phyloP scores from a whole-genome alignment of 2,329 filamentous ascomycete species.

The Cladosporium sp. region DNA sequence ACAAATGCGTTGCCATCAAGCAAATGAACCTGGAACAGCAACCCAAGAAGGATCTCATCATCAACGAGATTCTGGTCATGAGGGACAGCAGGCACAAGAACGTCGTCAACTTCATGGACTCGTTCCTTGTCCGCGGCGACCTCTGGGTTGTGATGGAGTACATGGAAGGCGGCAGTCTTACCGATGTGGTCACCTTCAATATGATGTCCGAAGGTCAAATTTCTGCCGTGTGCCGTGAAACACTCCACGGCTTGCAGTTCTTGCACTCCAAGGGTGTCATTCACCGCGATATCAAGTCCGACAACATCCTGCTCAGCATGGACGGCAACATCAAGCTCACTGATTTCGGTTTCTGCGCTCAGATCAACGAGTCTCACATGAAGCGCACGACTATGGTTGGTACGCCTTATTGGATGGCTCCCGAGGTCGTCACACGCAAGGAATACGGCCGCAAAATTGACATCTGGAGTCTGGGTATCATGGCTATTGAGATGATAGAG shows the following conservation, averaged over 20 bases:
- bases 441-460: slow-evolving; percentile 98
- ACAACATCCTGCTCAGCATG: slow-evolving; percentile 90
- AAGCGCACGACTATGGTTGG: slow-evolving; percentile 99
- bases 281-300: slow-evolving; percentile 97
- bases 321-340: slow-evolving; percentile 98
- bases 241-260: slow-evolving; percentile 85
- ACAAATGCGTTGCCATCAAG: slow-evolving; percentile 93
- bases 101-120: slow-evolving; percentile 99
- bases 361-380: slow-evolving; percentile 94
- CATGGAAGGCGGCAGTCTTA: slow-evolving; percentile 97
- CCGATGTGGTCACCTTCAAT: slow-evolving; percentile 97
- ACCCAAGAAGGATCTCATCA: slow-evolving; percentile 97
- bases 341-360: slow-evolving; percentile 97
- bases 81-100: slow-evolving; percentile 98
- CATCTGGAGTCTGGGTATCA: slow-evolving; percentile 97
- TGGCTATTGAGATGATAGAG: slow-evolving; percentile 99
- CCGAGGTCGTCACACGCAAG: slow-evolving; percentile 93
- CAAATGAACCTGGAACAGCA: slow-evolving; percentile 99
- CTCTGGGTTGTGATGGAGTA: slow-evolving; percentile 99
- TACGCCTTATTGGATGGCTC: slow-evolving; percentile 99
- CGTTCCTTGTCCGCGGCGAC: slow-evolving; percentile 82
- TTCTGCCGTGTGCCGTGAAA: slow-evolving; percentile 91
- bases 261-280: slow-evolving; percentile 97
- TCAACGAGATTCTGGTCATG: slow-evolving; percentile 99
- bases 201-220: slow-evolving; percentile 99